Conservation (phyloP, 2,329 filamentous ascomycete genomes). For the Ophiostoma perfectum region DNA sequence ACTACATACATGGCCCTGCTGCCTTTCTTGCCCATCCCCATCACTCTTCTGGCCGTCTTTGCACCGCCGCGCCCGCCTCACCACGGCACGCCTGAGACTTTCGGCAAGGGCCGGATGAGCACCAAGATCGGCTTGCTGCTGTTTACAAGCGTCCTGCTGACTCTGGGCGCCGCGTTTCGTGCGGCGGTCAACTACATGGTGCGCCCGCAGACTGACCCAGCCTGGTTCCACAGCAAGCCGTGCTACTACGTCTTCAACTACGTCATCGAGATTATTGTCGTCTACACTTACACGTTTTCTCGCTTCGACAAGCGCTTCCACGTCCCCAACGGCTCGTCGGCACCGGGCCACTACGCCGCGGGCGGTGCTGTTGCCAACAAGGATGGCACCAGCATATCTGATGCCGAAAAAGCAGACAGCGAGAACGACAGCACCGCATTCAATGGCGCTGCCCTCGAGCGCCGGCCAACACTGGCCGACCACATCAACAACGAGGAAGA, state of each 20-base stretch:
- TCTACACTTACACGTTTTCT: constrained; percentile 59
- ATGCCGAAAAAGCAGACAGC: constrained; percentile 8
- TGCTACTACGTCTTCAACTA: constrained; percentile 81
- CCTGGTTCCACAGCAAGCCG: constrained; percentile 65
- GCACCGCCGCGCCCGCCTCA: constrained; percentile 34
- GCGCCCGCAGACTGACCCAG: constrained; percentile 48
- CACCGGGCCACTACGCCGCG: constrained; percentile 46
- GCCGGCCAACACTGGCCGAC: constrained; percentile 20
- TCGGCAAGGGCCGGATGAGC: constrained; percentile 61
- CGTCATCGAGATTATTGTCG: constrained; percentile 63
- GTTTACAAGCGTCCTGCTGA: constrained; percentile 53
- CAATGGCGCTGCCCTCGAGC: neutral
- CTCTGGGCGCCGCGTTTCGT: constrained; percentile 65
- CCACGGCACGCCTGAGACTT: constrained; percentile 45
- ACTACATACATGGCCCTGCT: constrained; percentile 57
- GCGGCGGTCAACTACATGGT: constrained; percentile 52
- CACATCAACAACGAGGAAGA: constrained; percentile 29
- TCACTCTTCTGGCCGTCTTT: constrained; percentile 47
- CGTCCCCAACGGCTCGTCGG: constrained; percentile 63
- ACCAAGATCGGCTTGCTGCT: constrained; percentile 63
- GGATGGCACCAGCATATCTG: neutral
- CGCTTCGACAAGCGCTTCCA: constrained; percentile 73
- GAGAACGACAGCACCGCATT: neutral
- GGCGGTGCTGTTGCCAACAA: constrained; percentile 18
- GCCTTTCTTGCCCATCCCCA: constrained; percentile 60